phyloP scores from a whole-genome alignment of 257 asterid genomes.

The Haberlea rhodopensis region DNA sequence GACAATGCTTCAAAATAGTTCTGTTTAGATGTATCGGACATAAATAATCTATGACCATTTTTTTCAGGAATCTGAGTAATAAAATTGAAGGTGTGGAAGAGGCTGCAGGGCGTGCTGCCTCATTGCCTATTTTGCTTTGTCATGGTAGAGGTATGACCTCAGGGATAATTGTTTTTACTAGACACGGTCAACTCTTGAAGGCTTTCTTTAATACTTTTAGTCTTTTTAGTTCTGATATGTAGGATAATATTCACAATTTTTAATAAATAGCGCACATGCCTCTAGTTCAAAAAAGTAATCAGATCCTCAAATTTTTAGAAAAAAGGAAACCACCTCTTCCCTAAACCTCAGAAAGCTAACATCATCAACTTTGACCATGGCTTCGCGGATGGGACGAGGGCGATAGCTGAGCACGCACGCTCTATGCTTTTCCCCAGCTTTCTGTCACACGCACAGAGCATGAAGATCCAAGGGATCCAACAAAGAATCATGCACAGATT shows the following conservation, averaged over 20 bases:
- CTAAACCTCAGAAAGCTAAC: background rate
- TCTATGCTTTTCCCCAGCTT: no score
- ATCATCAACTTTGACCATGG: background rate
- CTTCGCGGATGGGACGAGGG: no score
- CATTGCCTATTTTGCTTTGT: constrained; percentile 78
- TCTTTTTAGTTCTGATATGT: background rate
- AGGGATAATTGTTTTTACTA: background rate
- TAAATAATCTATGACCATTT: constrained; percentile 5
- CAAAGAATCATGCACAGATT: no score
- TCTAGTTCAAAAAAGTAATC: background rate
- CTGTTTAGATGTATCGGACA: constrained; percentile 14
- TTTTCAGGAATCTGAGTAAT: constrained; percentile 49
- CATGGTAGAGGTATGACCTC: constrained; percentile 68
- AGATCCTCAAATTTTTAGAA: background rate
- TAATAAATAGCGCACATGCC: background rate
- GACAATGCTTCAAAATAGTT: constrained; percentile 9
- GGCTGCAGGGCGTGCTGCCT: constrained; percentile 68
- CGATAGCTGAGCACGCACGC: no score
- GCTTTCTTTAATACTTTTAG: background rate
- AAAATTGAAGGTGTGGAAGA: constrained; percentile 52
- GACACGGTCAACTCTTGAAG: background rate
- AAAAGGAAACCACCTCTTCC: background rate
- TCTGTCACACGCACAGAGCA: no score
- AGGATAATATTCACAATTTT: background rate
- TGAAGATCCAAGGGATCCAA: no score